Evolutionary conservation across 768 basidiomycete genomes (phyloP).

Genomic region (Podaxis mareebaensis): DNA sequence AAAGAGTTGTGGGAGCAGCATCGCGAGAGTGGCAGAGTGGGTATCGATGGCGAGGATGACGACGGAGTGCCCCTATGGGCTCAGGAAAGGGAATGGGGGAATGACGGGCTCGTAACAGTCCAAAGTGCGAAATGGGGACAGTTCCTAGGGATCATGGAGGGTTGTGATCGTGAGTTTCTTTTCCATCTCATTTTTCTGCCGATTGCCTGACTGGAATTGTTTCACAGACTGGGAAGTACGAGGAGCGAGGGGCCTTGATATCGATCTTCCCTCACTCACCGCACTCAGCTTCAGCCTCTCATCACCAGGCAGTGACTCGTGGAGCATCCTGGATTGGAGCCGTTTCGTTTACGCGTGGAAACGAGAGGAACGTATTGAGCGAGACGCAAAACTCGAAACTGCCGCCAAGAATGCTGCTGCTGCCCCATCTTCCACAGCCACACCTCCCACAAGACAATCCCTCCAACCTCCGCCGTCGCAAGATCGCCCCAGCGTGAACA

Average conservation of each 20-base stretch:
- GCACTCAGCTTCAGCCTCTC: constrained; percentile 39
- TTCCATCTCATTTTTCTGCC: not conserved
- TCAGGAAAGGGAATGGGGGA: constrained; percentile 67
- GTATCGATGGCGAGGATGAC: constrained; percentile 7
- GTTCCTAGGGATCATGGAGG: constrained; percentile 87
- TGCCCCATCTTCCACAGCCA: not conserved
- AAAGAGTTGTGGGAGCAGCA: constrained; percentile 36
- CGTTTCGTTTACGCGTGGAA: constrained; percentile 63
- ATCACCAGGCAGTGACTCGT: constrained; percentile 30
- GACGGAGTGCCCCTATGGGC: constrained; percentile 43
- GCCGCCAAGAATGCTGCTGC: not conserved
- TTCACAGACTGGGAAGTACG: constrained; percentile 84
- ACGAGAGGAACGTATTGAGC: constrained; percentile 48
- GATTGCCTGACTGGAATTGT: not conserved
- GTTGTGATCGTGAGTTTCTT: constrained; percentile 67
- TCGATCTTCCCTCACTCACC: constrained; percentile 56
- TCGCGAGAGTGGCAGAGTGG: constrained; percentile 24
- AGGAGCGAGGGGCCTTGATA: constrained; percentile 79
- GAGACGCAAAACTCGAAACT: constrained; percentile 22
- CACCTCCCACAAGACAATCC: not conserved
- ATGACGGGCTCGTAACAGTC: constrained; percentile 92
- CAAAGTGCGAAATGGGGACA: constrained; percentile 95
- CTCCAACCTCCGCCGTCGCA: not conserved
- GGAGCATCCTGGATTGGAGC: constrained; percentile 63
- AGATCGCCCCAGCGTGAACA: constrained; percentile 18